phyloP scores from a whole-genome alignment of 78 protist genomes.

The Creolimax fragrantissima region DNA sequence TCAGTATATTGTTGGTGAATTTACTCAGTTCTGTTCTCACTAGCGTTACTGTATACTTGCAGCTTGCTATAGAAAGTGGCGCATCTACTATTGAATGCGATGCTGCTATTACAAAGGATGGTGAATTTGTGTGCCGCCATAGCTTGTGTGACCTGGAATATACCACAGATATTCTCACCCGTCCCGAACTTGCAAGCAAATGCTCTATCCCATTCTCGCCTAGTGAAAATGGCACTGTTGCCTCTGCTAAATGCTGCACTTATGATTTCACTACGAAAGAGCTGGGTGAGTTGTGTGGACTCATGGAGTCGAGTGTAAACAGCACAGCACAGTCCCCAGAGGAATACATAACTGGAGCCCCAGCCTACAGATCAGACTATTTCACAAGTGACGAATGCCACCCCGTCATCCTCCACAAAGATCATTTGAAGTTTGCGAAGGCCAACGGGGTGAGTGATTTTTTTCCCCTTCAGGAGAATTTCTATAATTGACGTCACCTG shows the following conservation, averaged over 20 bases:
- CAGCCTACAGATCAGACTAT: not conserved
- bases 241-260: not conserved
- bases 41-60: not conserved
- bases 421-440: not conserved
- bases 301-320: not conserved
- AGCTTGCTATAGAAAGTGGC: not conserved
- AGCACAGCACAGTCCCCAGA: not conserved
- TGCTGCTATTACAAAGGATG: not conserved
- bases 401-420: not conserved
- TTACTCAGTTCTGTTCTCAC: no score
- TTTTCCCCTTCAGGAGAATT: no score
- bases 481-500: no score
- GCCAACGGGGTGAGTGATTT: not conserved
- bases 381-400: not conserved
- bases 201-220: not conserved
- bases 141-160: not conserved
- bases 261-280: not conserved
- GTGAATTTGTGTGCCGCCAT: not conserved
- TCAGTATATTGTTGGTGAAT: no score
- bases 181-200: not conserved
- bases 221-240: not conserved
- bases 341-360: not conserved
- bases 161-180: not conserved
- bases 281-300: not conserved
- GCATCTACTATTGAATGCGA: not conserved